A percentile compares a stretch with the other conserved stretches of the same genome.
phyloP scores from a whole-genome alignment of 1,284 basidiomycete genomes.

The Tylopilus orsonianus region DNA sequence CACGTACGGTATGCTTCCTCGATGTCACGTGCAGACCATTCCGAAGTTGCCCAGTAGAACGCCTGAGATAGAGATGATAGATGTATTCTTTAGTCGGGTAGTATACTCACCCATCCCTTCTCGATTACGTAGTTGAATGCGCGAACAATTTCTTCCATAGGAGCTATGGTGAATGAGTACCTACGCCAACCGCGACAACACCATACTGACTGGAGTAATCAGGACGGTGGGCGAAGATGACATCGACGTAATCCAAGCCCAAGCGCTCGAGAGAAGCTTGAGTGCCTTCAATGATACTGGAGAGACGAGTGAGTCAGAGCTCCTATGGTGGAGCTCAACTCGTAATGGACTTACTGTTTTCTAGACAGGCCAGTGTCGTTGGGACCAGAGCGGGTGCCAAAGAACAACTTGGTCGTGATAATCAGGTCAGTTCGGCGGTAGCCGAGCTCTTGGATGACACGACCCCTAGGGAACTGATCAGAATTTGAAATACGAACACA shows the following conservation, averaged over 20 bases:
- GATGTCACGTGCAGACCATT: constrained; percentile 58
- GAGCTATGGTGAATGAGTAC: constrained; percentile 23
- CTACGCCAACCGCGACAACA: background rate
- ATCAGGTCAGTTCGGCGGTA: constrained; percentile 67
- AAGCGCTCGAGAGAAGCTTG: constrained; percentile 60
- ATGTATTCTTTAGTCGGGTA: background rate
- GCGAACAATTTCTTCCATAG: constrained; percentile 50
- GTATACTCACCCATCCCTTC: constrained; percentile 36
- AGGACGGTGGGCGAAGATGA: constrained; percentile 58
- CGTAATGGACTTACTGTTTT: constrained; percentile 52
- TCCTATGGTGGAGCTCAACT: background rate
- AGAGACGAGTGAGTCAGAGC: constrained; percentile 1
- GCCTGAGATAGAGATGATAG: constrained; percentile 28
- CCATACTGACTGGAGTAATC: constrained; percentile 42
- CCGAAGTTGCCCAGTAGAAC: constrained; percentile 55
- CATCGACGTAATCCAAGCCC: constrained; percentile 66
- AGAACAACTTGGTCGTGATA: constrained; percentile 64
- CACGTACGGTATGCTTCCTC: constrained; percentile 49
- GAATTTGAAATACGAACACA: background rate
- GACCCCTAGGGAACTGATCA: constrained; percentile 49
- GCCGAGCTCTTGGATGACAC: constrained; percentile 68
- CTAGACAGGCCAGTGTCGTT: constrained; percentile 59
- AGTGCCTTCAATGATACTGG: constrained; percentile 65
- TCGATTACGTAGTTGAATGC: constrained; percentile 46
- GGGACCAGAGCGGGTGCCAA: constrained; percentile 50